These are phyloP conservation scores for Ophiostoma himal-ulmi DNA, from an alignment of 2,329 filamentous ascomycete species.

Conservation along the genomic window DNA sequence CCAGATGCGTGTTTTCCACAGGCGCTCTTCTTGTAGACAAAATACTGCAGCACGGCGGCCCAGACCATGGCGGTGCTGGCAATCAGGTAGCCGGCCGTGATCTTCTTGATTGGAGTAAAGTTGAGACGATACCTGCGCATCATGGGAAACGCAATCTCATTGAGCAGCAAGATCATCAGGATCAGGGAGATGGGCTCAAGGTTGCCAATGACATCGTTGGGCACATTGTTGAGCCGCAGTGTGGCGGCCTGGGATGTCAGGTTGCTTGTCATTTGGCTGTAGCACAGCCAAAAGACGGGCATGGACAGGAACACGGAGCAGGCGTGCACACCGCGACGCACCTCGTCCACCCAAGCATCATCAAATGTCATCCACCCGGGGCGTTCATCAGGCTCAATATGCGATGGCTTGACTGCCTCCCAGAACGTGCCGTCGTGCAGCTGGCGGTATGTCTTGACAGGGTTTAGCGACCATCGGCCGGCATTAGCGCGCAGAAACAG, in stretches of 20 bases:
- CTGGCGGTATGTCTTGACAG: constrained; percentile 18
- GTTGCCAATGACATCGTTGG: constrained; percentile 73
- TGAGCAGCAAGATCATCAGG: constrained; percentile 33
- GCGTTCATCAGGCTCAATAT: constrained; percentile 19
- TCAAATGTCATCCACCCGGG: constrained; percentile 54
- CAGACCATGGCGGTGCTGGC: constrained; percentile 57
- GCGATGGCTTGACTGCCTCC: constrained; percentile 25
- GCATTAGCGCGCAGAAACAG: constrained; percentile 33
- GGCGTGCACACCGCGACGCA: constrained; percentile 62
- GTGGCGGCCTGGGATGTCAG: constrained; percentile 59
- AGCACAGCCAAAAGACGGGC: constrained; percentile 49
- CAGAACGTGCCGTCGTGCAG: constrained; percentile 26
- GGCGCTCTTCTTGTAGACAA: constrained; percentile 57
- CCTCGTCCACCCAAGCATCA: constrained; percentile 76
- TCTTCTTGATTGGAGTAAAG: constrained; percentile 66
- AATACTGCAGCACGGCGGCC: constrained; percentile 52
- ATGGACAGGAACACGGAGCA: constrained; percentile 64
- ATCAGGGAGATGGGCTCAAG: constrained; percentile 70
- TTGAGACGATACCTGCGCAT: constrained; percentile 57
- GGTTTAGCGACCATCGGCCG: constrained; percentile 23
- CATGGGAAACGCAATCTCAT: constrained; percentile 50
- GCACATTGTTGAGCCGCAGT: constrained; percentile 63
- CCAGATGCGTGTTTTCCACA: constrained; percentile 50
- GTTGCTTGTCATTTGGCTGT: constrained; percentile 57
- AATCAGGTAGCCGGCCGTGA: constrained; percentile 63